A percentile compares a stretch with the other conserved stretches of the same genome.
phyloP scores from a whole-genome alignment of 1,284 basidiomycete species.

The Paramarasmius palmivorus region DNA sequence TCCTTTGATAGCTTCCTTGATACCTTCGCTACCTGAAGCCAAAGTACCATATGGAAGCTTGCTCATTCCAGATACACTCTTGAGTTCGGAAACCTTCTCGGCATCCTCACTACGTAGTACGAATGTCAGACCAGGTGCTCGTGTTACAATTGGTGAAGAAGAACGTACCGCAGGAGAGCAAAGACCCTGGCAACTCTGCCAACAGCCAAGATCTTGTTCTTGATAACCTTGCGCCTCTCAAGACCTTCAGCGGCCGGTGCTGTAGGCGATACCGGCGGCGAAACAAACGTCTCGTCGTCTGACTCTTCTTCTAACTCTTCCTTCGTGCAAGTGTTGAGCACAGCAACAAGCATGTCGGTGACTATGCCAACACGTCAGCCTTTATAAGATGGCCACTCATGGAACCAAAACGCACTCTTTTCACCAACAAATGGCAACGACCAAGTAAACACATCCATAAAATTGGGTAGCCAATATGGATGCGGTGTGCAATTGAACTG shows the following conservation, averaged over 20 bases:
- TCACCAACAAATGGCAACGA: slow-evolving; percentile 90
- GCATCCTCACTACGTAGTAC: slow-evolving; percentile 82
- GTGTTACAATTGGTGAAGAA: background rate
- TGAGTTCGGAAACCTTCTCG: slow-evolving; percentile 96
- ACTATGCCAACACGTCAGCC: slow-evolving; percentile 43
- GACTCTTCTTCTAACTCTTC: slow-evolving; percentile 92
- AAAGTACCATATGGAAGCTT: slow-evolving; percentile 87
- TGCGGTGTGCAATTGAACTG: slow-evolving; percentile 97
- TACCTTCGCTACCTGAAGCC: slow-evolving; percentile 90
- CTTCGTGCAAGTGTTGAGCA: slow-evolving; percentile 91
- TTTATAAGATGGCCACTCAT: background rate
- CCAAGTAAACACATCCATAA: slow-evolving; percentile 96
- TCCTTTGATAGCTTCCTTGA: slow-evolving; percentile 92
- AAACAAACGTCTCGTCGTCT: slow-evolving; percentile 41
- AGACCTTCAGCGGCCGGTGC: slow-evolving; percentile 44
- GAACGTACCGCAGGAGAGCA: slow-evolving; percentile 82
- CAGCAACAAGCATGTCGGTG: slow-evolving; percentile 95
- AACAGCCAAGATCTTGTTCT: slow-evolving; percentile 98
- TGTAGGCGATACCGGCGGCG: slow-evolving; percentile 32
- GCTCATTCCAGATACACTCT: slow-evolving; percentile 80
- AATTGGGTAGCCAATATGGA: slow-evolving; percentile 93
- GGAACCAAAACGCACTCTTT: slow-evolving; percentile 68
- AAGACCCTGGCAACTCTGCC: slow-evolving; percentile 97
- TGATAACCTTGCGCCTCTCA: slow-evolving; percentile 85
- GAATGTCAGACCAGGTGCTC: slow-evolving; percentile 1